Conservation (phyloP, 2,329 filamentous ascomycete genomes). For the Cryphonectria carpinicola region DNA sequence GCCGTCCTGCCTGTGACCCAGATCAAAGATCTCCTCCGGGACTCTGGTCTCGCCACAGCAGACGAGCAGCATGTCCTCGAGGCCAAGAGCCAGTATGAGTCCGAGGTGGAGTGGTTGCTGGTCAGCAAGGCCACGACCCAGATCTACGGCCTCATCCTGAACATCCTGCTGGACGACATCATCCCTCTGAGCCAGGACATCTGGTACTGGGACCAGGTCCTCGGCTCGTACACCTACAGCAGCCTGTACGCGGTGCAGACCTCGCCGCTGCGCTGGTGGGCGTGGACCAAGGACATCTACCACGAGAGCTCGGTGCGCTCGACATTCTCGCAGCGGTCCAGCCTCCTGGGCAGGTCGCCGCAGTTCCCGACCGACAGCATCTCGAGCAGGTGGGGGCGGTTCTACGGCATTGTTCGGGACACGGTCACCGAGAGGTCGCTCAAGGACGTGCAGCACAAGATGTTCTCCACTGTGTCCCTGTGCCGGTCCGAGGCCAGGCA, state of each 20-base stretch:
- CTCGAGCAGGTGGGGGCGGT: slow-evolving; percentile 64
- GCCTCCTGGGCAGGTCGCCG: slow-evolving; percentile 22
- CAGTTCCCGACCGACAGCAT: slow-evolving; percentile 37
- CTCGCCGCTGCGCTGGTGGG: slow-evolving; percentile 75
- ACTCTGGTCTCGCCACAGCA: slow-evolving; percentile 60
- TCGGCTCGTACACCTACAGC: slow-evolving; percentile 77
- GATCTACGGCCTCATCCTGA: slow-evolving; percentile 79
- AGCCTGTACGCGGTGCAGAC: slow-evolving; percentile 86
- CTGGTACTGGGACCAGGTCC: slow-evolving; percentile 93
- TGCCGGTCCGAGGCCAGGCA: slow-evolving; percentile 73
- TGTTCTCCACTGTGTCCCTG: slow-evolving; percentile 78
- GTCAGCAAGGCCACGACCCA: slow-evolving; percentile 92
- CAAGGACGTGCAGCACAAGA: slow-evolving; percentile 68
- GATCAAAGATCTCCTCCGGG: slow-evolving; percentile 65
- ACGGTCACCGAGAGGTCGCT: slow-evolving; percentile 76
- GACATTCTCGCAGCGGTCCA: slow-evolving; percentile 35
- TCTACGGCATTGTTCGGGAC: slow-evolving; percentile 79
- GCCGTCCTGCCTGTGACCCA: slow-evolving; percentile 62
- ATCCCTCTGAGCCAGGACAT: slow-evolving; percentile 84
- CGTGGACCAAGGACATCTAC: slow-evolving; percentile 73
- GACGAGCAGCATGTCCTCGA: slow-evolving; percentile 39
- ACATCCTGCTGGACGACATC: slow-evolving; percentile 79
- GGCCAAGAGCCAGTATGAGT: slow-evolving; percentile 61
- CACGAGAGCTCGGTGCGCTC: slow-evolving; percentile 57
- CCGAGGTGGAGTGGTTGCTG: slow-evolving; percentile 87